Conservation (phyloP, 768 basidiomycete genomes). For the Austroboletus festivus region DNA sequence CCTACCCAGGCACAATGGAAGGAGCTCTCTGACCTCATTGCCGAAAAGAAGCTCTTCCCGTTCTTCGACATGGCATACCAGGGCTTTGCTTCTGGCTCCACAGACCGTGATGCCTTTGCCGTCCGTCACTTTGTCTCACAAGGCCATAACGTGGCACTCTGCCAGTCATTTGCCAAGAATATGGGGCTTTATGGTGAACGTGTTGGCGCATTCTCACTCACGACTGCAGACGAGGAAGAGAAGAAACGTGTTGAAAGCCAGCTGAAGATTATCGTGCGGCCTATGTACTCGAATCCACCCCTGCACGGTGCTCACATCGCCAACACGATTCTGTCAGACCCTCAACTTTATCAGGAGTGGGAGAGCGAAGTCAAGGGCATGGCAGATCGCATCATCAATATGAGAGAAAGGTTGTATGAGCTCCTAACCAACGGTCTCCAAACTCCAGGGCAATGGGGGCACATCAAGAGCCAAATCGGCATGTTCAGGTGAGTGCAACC, state of each 20-base stretch:
- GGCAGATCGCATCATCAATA: slow-evolving; percentile 92
- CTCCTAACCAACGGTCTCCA: slow-evolving; percentile 71
- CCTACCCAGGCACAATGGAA: slow-evolving; percentile 92
- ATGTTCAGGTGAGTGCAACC: slow-evolving; percentile 83
- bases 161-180: slow-evolving; percentile 98
- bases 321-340: slow-evolving; percentile 73
- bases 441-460: slow-evolving; percentile 93
- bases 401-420: slow-evolving; percentile 82
- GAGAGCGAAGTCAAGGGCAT: slow-evolving; percentile 90
- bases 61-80: slow-evolving; percentile 99
- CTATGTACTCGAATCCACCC: slow-evolving; percentile 98
- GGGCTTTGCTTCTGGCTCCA: slow-evolving; percentile 95
- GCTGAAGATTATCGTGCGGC: slow-evolving; percentile 91
- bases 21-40: slow-evolving; percentile 81
- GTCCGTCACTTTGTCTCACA: slow-evolving; percentile 90
- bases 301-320: slow-evolving; percentile 86
- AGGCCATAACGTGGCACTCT: slow-evolving; percentile 86
- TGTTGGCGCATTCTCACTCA: slow-evolving; percentile 93
- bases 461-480: slow-evolving; percentile 94
- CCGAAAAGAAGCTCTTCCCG: slow-evolving; percentile 89
- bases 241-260: slow-evolving; percentile 89
- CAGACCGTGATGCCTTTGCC: slow-evolving; percentile 88
- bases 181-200: slow-evolving; percentile 99
- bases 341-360: slow-evolving; percentile 81
- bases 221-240: slow-evolving; percentile 64